phyloP scores from a whole-genome alignment of 2,329 filamentous ascomycete genomes.

The Rugonectria rugulosa region DNA sequence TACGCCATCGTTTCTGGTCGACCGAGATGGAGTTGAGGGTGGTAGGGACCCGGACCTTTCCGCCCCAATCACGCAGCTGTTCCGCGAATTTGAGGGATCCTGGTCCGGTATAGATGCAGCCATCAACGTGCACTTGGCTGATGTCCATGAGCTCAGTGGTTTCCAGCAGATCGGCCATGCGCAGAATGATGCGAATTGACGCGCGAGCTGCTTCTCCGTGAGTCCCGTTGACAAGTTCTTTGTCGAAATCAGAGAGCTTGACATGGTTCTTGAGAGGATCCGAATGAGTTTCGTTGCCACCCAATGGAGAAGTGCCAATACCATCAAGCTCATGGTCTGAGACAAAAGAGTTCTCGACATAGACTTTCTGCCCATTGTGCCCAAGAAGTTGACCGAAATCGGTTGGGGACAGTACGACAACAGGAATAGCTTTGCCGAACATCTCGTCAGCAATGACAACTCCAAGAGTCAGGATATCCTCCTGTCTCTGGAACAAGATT shows the following conservation, averaged over 20 bases:
- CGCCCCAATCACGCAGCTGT: slow-evolving; percentile 25
- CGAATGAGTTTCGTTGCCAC: not conserved
- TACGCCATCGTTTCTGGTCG: slow-evolving; percentile 30
- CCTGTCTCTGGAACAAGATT: slow-evolving; percentile 12
- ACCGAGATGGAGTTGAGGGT: slow-evolving; percentile 30
- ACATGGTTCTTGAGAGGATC: not conserved
- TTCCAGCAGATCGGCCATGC: slow-evolving; percentile 23
- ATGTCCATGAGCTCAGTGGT: slow-evolving; percentile 28
- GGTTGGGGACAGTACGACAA: not conserved
- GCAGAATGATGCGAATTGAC: slow-evolving; percentile 25
- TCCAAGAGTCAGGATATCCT: slow-evolving; percentile 21
- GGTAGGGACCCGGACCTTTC: slow-evolving; percentile 23
- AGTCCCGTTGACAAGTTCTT: slow-evolving; percentile 14
- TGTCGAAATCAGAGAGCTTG: slow-evolving; percentile 19
- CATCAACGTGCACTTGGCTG: slow-evolving; percentile 27
- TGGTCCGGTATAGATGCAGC: slow-evolving; percentile 36
- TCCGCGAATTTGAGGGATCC: slow-evolving; percentile 25
- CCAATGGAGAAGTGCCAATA: not conserved
- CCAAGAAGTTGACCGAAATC: slow-evolving; percentile 4
- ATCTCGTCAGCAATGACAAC: slow-evolving; percentile 18
- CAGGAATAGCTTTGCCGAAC: slow-evolving; percentile 8
- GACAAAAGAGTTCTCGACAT: slow-evolving; percentile 35
- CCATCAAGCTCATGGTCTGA: slow-evolving; percentile 11
- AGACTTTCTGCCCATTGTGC: not conserved
- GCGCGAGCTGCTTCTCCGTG: slow-evolving; percentile 23